Base-by-base conservation (phyloP, 2,329 filamentous ascomycete species). In the Claviceps citrina region DNA sequence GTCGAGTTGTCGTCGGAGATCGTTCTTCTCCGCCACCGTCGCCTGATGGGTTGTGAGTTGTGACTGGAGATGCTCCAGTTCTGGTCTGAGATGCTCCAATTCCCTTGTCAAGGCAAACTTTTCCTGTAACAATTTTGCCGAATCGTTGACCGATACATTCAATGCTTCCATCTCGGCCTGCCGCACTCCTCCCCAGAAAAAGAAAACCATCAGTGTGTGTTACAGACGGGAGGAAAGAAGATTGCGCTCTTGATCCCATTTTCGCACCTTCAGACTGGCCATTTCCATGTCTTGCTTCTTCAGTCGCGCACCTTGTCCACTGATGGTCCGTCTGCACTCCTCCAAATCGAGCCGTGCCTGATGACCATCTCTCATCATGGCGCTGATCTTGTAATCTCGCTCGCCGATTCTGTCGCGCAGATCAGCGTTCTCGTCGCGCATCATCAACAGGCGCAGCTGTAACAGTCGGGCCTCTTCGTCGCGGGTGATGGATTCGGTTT, bases 1-100 rank as follows among this genome's bases (percentile, higher is more conserved):
- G 52, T 71, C 79, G 22, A 94, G 59, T 58, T 91, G 83, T 35
- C 82, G 78, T 54, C 91, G 79, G 12, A 95, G 62, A 2, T 80
- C 71, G 34, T 89, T 67, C 57, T 93, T 94, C 54, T 93, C 85
- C 1, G 80, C 68, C 13, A 93, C 65, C 9, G 84, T 64, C 2
- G 72, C 69, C 51, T 86, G 78, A 40, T 87, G 76, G 12, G 68
- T 65, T 22, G 62, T 53, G 9, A 76, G 55, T 49, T 76, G 71
- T 2, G 69, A 66, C 46, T 64, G 62, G 20, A 77, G 59, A 41
- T 75, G 70, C 31, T 76, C 70, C 13, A 75, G 47, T 48, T 77
- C 71, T 19, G 70, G 71, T 44, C 69, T 70, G 9, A 77, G 52
- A 6, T 64, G 54, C 22, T 66, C 63, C 7, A 76, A 51, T 47